phyloP scores from a whole-genome alignment of 805 yeast species.

The Candida morakotiae region DNA sequence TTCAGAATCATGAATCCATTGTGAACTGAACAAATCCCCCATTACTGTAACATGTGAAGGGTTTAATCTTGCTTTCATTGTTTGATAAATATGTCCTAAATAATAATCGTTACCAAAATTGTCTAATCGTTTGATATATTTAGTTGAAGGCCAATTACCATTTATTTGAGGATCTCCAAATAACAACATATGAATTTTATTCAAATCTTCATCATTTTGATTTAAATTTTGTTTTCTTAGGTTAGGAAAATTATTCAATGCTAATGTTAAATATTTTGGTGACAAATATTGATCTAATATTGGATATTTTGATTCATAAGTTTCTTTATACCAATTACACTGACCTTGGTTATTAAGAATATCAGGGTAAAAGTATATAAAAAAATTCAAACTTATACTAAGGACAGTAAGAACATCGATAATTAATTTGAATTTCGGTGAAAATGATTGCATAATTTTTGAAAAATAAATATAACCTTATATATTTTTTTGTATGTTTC shows the following conservation, averaged over 20 bases:
- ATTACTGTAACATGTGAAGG: slow-evolving; percentile 85
- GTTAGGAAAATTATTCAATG: slow-evolving; percentile 18
- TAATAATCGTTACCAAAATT: slow-evolving; percentile 87
- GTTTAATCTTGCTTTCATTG: slow-evolving; percentile 56
- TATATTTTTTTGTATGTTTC: too few species aligned
- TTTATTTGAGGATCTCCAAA: slow-evolving; percentile 98
- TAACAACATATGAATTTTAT: slow-evolving; percentile 58
- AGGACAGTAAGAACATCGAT: slow-evolving; percentile 10
- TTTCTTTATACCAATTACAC: slow-evolving; percentile 56
- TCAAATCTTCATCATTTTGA: slow-evolving; percentile 5
- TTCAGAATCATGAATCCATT: slow-evolving; percentile 90
- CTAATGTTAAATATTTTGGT: slow-evolving; percentile 10
- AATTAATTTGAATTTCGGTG: slow-evolving; percentile 5
- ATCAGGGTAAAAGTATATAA: slow-evolving; percentile 76
- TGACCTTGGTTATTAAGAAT: slow-evolving; percentile 35
- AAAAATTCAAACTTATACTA: slow-evolving; percentile 51
- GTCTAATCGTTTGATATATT: slow-evolving; percentile 71
- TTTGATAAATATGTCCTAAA: slow-evolving; percentile 74
- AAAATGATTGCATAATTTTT: neutral
- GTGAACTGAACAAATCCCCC: slow-evolving; percentile 92
- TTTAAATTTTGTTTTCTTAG: slow-evolving; percentile 9
- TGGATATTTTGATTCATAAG: slow-evolving; percentile 6
- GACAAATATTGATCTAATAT: slow-evolving; percentile 11
- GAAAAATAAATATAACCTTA: too few species aligned
- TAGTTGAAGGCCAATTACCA: slow-evolving; percentile 74